phyloP scores from a whole-genome alignment of 441 rosid species.

The Euphorbia corollata region DNA sequence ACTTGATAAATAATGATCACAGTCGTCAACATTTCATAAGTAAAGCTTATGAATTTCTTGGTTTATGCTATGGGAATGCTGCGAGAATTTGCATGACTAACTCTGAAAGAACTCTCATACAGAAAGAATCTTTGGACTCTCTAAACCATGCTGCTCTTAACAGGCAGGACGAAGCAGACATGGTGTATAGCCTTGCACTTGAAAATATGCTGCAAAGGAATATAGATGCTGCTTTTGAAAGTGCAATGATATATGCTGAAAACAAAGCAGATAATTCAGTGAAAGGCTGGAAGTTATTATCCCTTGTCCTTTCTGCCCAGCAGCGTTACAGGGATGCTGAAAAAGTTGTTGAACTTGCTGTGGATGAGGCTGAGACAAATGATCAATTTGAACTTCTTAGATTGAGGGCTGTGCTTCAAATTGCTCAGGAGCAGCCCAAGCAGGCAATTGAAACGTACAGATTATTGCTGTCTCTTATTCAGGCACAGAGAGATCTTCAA shows the following conservation, averaged over 20 bases:
- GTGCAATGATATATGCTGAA: conserved; percentile 49
- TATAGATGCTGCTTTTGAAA: conserved; percentile 57
- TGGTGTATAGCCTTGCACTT: conserved; percentile 46
- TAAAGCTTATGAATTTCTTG: conserved; percentile 66
- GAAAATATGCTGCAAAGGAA: conserved; percentile 86
- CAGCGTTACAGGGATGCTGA: conserved; percentile 69
- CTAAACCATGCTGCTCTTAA: conserved; percentile 48
- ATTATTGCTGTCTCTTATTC: conserved; percentile 57
- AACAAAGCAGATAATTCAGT: conserved; percentile 47
- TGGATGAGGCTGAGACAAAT: conserved; percentile 61
- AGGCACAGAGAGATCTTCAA: conserved; percentile 53
- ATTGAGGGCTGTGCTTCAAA: conserved; percentile 68
- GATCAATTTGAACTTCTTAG: conserved; percentile 73
- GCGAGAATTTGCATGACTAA: conserved; percentile 67
- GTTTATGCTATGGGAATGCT: conserved; percentile 69
- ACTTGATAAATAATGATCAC: conserved; percentile 26
- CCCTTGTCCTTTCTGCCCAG: conserved; percentile 65
- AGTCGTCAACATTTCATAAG: conserved; percentile 44
- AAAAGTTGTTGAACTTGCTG: conserved; percentile 52
- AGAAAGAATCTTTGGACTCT: conserved; percentile 51
- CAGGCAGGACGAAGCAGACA: conserved; percentile 49
- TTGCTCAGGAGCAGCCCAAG: conserved; percentile 73
- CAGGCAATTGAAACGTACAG: conserved; percentile 85
- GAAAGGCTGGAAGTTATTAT: conserved; percentile 68
- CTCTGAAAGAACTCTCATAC: conserved; percentile 51